A percentile compares a stretch with the other conserved stretches of the same genome.
phyloP scores from a whole-genome alignment of 495 filamentous ascomycete genomes.

The Xylaria bambusicola region DNA sequence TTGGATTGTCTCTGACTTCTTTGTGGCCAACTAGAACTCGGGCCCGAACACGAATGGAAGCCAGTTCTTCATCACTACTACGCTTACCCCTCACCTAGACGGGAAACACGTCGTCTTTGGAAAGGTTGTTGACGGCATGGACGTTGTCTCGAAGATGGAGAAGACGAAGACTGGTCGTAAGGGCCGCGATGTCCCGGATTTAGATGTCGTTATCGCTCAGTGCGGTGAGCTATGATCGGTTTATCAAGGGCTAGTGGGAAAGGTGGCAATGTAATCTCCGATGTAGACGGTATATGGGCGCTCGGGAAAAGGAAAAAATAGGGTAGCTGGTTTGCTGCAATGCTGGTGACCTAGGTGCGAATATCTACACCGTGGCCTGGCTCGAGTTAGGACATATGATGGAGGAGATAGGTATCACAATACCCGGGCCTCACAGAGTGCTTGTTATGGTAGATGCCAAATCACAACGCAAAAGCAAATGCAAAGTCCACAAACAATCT shows the following conservation, averaged over 20 bases:
- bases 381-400: no score
- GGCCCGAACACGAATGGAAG: slow-evolving; percentile 93
- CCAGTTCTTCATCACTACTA: slow-evolving; percentile 96
- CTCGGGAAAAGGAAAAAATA: no score
- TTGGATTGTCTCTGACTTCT: no score
- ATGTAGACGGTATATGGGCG: no score
- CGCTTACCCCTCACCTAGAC: slow-evolving; percentile 84
- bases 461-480: not conserved
- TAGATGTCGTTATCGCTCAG: slow-evolving; percentile 82
- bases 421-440: no score
- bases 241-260: no score
- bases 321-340: not conserved
- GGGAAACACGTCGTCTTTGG: slow-evolving; percentile 96
- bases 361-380: not conserved
- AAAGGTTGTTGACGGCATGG: slow-evolving; percentile 85
- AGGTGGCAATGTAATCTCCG: no score
- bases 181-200: slow-evolving; percentile 74
- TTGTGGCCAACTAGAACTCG: slow-evolving; percentile 65
- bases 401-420: no score
- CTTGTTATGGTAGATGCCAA: not conserved
- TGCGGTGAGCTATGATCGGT: slow-evolving; percentile 94
- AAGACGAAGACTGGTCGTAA: slow-evolving; percentile 72
- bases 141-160: slow-evolving; percentile 90
- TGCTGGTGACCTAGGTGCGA: not conserved
- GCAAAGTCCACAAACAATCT: not conserved